These are phyloP conservation scores for Colletotrichum chlorophyti DNA, from an alignment of 2,329 filamentous ascomycete genomes.

Conservation along the genomic window DNA sequence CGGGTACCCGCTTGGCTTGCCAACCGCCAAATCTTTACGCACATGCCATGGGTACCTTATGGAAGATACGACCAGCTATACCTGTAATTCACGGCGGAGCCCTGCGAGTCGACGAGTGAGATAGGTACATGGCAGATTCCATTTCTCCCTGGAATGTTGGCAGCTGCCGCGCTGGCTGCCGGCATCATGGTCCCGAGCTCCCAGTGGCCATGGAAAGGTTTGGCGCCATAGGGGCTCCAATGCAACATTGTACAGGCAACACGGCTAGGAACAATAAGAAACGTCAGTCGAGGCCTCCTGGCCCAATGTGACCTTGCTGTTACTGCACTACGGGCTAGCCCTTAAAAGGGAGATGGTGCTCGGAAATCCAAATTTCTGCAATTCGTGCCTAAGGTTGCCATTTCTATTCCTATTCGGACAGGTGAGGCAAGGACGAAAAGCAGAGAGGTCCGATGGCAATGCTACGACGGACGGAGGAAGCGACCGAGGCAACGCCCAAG, in stretches of 20 bases:
- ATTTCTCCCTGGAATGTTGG: constrained; percentile 2
- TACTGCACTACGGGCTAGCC: no score
- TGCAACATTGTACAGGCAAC: constrained; percentile 8
- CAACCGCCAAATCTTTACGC: background rate
- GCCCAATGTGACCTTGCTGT: constrained; percentile 10
- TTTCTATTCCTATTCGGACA: no score
- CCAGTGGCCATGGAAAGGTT: background rate
- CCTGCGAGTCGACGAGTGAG: constrained; percentile 7
- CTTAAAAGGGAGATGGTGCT: no score
- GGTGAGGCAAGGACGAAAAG: background rate
- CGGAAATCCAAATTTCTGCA: no score
- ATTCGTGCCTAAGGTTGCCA: background rate
- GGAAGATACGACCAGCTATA: no score
- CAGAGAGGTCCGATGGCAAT: background rate
- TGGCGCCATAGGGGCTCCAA: constrained; percentile 5
- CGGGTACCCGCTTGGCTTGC: constrained; percentile 7
- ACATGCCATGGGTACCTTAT: background rate
- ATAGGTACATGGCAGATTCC: no score
- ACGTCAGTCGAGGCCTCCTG: constrained; percentile 4
- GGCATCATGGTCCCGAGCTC: no score
- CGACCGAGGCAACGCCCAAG: constrained; percentile 7
- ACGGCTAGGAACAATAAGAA: background rate
- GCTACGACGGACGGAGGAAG: background rate
- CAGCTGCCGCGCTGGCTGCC: background rate
- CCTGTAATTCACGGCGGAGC: background rate